These are phyloP conservation scores for Trichoderma polysporum DNA, from an alignment of 2,329 filamentous ascomycete species.

Conservation along the genomic window DNA sequence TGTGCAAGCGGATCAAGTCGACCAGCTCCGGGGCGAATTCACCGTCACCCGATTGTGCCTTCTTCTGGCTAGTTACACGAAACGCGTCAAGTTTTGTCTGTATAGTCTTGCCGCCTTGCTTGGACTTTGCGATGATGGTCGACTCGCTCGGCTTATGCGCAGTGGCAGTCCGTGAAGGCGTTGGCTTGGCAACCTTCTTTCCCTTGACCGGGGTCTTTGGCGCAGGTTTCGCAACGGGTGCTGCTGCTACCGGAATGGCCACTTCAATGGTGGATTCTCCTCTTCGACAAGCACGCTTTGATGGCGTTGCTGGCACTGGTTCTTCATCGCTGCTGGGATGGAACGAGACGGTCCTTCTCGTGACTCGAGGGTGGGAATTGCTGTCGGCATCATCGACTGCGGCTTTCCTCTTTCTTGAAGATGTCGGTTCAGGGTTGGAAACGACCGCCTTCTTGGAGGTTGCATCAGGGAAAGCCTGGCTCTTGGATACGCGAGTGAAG, in stretches of 20 bases:
- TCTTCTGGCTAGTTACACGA: conserved; percentile 36
- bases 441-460: conserved; percentile 38
- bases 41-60: conserved; percentile 23
- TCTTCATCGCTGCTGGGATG: conserved; percentile 38
- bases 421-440: conserved; percentile 27
- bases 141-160: conserved; percentile 34
- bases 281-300: conserved; percentile 34
- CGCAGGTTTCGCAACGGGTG: neutral
- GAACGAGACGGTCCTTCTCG: conserved; percentile 34
- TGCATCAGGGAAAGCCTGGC: conserved; percentile 28
- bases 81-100: conserved; percentile 42
- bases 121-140: conserved; percentile 35
- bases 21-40: conserved; percentile 52
- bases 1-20: conserved; percentile 64
- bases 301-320: conserved; percentile 10
- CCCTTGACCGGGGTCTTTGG: conserved; percentile 27
- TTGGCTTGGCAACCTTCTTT: conserved; percentile 34
- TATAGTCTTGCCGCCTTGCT: conserved; percentile 29
- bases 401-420: conserved; percentile 42
- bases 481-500: conserved; percentile 52
- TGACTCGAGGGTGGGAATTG: conserved; percentile 26
- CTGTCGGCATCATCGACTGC: conserved; percentile 28
- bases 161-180: conserved; percentile 31
- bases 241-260: neutral
- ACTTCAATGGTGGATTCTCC: conserved; percentile 25